Base-by-base conservation (phyloP, 768 basidiomycete genomes). In the Infundibulicybe gibba region DNA sequence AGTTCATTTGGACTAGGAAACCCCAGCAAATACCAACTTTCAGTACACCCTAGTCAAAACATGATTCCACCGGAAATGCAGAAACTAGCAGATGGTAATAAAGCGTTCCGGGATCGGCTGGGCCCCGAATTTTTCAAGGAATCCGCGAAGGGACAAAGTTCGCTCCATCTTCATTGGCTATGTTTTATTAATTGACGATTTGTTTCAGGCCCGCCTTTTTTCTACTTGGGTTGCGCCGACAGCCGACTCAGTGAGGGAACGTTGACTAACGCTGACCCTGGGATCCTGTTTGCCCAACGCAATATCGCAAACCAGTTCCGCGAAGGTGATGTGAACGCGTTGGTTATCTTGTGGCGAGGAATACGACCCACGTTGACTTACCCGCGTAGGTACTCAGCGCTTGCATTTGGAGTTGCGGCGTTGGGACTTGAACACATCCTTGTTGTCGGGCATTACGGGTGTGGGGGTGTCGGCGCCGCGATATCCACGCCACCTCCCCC, bases 231-330 rank as follows among this genome's bases (percentile, higher is more conserved):
- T n/a, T 47, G 46, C 21, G 40, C 46, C 6, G 46, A 47, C 31
- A 47, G 46, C 38, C 34, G 46, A 38, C 41, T 41, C 12, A 47
- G 46, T 25, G 46, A 47, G 21, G 46, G 46, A 16, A 47, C 38
- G 3, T 40, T 47, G 17, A 40, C 41, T 21, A 17, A 31, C 8
- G 25, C 46, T 13, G 30, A 35, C 6, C 46, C 46, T 11, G 46
- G 46, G 13, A 33, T 35, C 13, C 34, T 47, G 8, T 47, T 47
- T 21, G 46, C 46, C 14, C 39, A 38, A 41, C 38, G 46, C 20
- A 47, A 47, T 25, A 35, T 47, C 13, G 46, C 39, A 8, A 38
- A 40, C 25, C 46, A 47, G 25, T 47, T 41, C 38, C n/a, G 16
- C 25, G 46, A 47, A 32, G 16, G n/a, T 12, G 46, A 47, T 14